Conservation (phyloP, 164 flowering plant genomes). For the Kalanchoe fedtschenkoi region DNA sequence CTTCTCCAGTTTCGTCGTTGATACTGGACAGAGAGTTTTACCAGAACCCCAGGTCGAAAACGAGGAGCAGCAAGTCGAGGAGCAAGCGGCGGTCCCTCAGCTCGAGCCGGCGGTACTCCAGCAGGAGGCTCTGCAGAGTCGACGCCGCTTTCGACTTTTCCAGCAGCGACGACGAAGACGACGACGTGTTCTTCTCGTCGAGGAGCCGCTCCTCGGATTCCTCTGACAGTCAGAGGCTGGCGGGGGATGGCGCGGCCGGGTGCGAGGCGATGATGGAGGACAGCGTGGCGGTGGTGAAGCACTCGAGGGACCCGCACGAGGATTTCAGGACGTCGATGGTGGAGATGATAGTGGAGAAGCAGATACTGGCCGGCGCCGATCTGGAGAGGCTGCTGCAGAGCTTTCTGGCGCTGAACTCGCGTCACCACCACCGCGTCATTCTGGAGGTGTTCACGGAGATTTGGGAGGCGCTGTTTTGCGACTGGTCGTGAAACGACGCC, state of each 20-base stretch:
- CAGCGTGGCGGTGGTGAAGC: constrained; percentile 63
- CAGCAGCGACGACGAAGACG: neutral
- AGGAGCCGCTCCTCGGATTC: constrained; percentile 4
- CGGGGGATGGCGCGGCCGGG: neutral
- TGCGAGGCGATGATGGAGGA: constrained; percentile 26
- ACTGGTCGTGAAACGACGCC: constrained; percentile 11
- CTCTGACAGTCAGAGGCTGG: neutral
- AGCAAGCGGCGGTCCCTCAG: neutral
- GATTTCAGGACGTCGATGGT: constrained; percentile 78
- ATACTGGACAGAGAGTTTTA: neutral
- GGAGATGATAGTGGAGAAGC: constrained; percentile 75
- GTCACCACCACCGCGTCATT: constrained; percentile 49
- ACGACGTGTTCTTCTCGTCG: neutral
- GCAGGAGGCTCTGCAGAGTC: neutral
- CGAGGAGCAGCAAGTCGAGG: neutral
- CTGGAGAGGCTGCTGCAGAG: constrained; percentile 57
- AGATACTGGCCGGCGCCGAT: constrained; percentile 42
- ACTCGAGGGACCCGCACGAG: constrained; percentile 49
- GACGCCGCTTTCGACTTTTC: neutral
- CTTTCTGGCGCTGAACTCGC: constrained; percentile 56
- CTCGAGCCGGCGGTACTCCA: neutral
- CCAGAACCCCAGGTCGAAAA: neutral
- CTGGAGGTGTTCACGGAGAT: constrained; percentile 65
- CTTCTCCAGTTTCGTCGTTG: neutral
- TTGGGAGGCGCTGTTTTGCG: constrained; percentile 51